Base-by-base conservation (phyloP, 257 asterid species). In the Leonotis leonurus region DNA sequence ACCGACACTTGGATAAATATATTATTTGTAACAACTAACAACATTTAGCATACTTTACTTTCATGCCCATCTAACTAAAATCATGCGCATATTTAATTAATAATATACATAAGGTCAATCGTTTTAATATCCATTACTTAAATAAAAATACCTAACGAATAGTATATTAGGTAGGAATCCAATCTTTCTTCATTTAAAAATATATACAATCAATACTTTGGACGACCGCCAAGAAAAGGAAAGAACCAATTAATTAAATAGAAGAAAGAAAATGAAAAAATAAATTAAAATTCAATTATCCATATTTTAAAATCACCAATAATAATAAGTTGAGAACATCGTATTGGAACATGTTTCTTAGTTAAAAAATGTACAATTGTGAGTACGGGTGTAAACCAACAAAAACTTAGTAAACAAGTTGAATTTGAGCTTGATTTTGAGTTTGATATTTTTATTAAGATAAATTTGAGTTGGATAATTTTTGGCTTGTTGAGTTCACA, bases 1-100 rank as follows among this genome's bases (percentile, higher is more conserved):
- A 62, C 69, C 74, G 64, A 54, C 69, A 52, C 13, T 17, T 11
- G 21, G 32, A 24, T n/a, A 5, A 66, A 12, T 54, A 40, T 18
- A 32, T 5, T 22, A 20, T 66, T 55, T 27, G 44, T 16, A 10
- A 21, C 17, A 22, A 6, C 25, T n/a, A n/a, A n/a, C n/a, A n/a
- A n/a, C n/a, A n/a, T n/a, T n/a, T n/a, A n/a, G n/a, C n/a, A n/a
- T n/a, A n/a, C n/a, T n/a, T n/a, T n/a, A n/a, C n/a, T 41, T 65
- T 43, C 56, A 17, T 45, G 73, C 13, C n/a, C 4, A 48, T 39
- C 27, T 39, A 18, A 33, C 3, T 33, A 33, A 12, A 35, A 59
- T 2, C 17, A 37, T 3, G 20, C 33, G 32, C 33, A 13, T 35
- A 20, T 48, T 18, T 10, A 5, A 29, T 32, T 1, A 32, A 35